A percentile compares a stretch with the other conserved stretches of the same genome.
These are phyloP conservation scores for Solanum raphanifolium DNA, from an alignment of 257 asterid species.

Conservation along the genomic window DNA sequence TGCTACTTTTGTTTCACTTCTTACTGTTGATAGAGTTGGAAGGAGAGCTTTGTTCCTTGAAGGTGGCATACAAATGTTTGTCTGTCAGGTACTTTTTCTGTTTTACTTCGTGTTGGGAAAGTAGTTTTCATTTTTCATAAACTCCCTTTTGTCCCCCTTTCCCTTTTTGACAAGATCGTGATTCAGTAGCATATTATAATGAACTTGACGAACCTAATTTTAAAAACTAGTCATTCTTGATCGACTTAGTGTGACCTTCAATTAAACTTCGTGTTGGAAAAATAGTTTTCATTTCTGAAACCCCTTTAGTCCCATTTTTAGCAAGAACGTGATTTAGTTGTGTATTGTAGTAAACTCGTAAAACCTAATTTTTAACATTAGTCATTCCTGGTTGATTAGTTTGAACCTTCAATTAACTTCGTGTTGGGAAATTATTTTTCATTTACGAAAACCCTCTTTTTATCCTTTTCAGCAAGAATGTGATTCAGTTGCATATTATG, in stretches of 20 bases:
- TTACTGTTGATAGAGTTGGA: conserved; percentile 62
- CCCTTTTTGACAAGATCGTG: too few species aligned
- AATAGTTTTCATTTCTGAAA: too few species aligned
- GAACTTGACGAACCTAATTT: not conserved
- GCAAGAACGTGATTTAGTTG: not conserved
- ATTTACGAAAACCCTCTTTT: fast-evolving
- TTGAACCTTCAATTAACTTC: not conserved
- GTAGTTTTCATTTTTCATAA: not conserved
- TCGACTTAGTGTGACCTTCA: not conserved
- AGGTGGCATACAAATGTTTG: conserved; percentile 62
- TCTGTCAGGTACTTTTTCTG: conserved; percentile 29
- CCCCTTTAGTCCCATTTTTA: too few species aligned
- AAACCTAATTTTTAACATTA: not conserved
- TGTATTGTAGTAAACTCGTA: too few species aligned
- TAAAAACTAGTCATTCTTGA: not conserved
- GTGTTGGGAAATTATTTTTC: not conserved
- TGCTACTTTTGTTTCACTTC: conserved; percentile 49
- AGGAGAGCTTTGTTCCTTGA: conserved; percentile 51
- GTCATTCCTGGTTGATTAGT: not conserved
- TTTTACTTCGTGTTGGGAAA: not conserved
- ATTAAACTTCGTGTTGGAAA: too few species aligned
- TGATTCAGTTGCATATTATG: not conserved
- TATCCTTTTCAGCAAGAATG: not conserved
- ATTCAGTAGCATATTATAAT: not conserved
- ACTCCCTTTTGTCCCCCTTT: not conserved